Evolutionary conservation across 31 red algal genomes (phyloP).

Genomic region (Bonnemaisonia californica): DNA sequence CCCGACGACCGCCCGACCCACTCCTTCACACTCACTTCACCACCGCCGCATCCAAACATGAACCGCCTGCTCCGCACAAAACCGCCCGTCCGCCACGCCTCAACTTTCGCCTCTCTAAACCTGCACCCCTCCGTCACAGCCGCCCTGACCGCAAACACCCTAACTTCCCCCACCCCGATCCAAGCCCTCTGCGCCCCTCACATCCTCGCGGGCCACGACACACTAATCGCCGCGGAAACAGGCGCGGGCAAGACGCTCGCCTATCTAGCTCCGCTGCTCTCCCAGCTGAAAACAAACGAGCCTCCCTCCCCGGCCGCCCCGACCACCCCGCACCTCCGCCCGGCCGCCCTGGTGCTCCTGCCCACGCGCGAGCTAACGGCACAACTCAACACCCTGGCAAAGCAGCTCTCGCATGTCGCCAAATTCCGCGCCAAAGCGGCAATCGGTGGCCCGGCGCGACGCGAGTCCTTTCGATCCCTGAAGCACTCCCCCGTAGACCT

Average conservation of each 20-base stretch:
- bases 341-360: slow-evolving; percentile 29
- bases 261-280: neutral
- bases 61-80: too few species aligned
- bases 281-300: neutral
- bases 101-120: neutral
- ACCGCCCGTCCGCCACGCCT: too few species aligned
- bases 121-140: slow-evolving; percentile 23
- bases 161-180: neutral
- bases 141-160: neutral
- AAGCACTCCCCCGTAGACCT: slow-evolving; percentile 32
- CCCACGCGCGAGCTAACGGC: slow-evolving; percentile 43
- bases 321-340: neutral
- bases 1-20: too few species aligned
- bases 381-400: slow-evolving; percentile 38
- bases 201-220: neutral
- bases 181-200: neutral
- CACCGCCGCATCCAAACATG: too few species aligned
- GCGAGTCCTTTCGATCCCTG: neutral
- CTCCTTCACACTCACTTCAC: too few species aligned
- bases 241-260: slow-evolving; percentile 16
- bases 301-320: neutral
- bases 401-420: slow-evolving; percentile 37
- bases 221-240: slow-evolving; percentile 22
- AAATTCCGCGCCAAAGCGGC: slow-evolving; percentile 34
- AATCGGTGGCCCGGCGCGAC: slow-evolving; percentile 1